A percentile compares a stretch with the other conserved stretches of the same genome.
phyloP scores from a whole-genome alignment of 192 early-diverging fungal species.

The Podila verticillata region DNA sequence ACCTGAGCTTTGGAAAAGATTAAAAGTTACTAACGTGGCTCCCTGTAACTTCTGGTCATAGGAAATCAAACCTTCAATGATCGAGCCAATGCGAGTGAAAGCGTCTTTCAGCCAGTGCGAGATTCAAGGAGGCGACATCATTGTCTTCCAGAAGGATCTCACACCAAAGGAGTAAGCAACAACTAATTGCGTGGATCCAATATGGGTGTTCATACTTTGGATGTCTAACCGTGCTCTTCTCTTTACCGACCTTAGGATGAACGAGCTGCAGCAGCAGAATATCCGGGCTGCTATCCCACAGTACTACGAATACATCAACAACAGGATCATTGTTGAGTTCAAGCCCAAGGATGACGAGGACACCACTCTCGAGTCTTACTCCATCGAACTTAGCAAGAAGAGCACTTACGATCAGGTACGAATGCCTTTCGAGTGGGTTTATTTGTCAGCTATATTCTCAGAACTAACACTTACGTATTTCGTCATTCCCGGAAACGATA shows the following conservation, averaged over 20 bases:
- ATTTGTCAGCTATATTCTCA: neutral
- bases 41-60: conserved; percentile 20
- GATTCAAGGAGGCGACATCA: conserved; percentile 94
- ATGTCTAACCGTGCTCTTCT: too few relatives aligned
- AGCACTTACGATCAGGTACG: conserved; percentile 67
- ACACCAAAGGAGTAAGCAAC: conserved; percentile 57
- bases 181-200: neutral
- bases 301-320: conserved; percentile 84
- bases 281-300: conserved; percentile 61
- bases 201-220: too few relatives aligned
- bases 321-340: conserved; percentile 78
- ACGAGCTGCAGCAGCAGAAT: conserved; percentile 54
- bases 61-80: conserved; percentile 95
- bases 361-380: conserved; percentile 49
- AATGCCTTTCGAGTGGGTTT: neutral
- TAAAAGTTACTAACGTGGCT: too few relatives aligned
- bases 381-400: conserved; percentile 70
- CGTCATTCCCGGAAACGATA: neutral
- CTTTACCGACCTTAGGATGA: conserved; percentile 7
- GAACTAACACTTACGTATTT: neutral
- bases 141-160: conserved; percentile 78
- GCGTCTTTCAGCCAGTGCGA: conserved; percentile 78
- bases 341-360: conserved; percentile 59
- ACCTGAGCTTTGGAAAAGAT: neutral
- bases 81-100: conserved; percentile 77